phyloP scores from a whole-genome alignment of 805 yeast species.

The Jamesozyma lodderae region DNA sequence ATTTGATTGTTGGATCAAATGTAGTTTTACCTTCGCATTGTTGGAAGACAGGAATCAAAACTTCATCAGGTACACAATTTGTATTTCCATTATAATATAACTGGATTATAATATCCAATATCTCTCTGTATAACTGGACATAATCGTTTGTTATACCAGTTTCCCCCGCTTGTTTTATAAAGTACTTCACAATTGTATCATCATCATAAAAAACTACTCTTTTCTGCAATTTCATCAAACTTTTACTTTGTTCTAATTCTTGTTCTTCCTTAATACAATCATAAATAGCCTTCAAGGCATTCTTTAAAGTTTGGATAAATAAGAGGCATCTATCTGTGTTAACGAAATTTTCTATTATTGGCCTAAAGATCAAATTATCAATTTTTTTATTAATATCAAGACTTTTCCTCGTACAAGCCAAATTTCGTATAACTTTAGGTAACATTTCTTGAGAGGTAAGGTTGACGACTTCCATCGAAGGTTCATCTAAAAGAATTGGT shows the following conservation, averaged over 20 bases:
- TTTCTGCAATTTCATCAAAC: background rate
- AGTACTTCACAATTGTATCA: background rate
- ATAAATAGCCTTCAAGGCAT: conserved; percentile 7
- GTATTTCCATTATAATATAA: conserved; percentile 5
- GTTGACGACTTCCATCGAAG: conserved; percentile 40
- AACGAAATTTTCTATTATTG: conserved; percentile 1
- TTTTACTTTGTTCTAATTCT: conserved; percentile 4
- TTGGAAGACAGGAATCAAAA: conserved; percentile 5
- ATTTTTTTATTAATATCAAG: background rate
- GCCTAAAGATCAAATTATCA: conserved; percentile 1
- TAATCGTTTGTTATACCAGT: background rate
- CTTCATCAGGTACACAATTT: conserved; percentile 1
- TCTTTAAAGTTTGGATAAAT: conserved; percentile 13
- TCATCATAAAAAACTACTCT: background rate
- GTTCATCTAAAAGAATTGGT: conserved; percentile 32
- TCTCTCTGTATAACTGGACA: conserved; percentile 4
- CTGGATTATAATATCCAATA: conserved; percentile 6
- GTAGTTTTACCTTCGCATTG: conserved; percentile 1
- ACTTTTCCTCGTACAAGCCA: background rate
- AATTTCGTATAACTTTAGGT: conserved; percentile 1
- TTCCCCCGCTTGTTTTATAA: background rate
- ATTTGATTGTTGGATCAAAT: background rate
- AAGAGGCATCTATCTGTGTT: background rate
- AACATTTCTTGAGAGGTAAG: conserved; percentile 32
- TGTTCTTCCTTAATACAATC: conserved; percentile 8